Evolutionary conservation across 139 green algal species (phyloP), one percentile per base, ranked within the genome.

Genomic region (Micromonas pusilla): DNA sequence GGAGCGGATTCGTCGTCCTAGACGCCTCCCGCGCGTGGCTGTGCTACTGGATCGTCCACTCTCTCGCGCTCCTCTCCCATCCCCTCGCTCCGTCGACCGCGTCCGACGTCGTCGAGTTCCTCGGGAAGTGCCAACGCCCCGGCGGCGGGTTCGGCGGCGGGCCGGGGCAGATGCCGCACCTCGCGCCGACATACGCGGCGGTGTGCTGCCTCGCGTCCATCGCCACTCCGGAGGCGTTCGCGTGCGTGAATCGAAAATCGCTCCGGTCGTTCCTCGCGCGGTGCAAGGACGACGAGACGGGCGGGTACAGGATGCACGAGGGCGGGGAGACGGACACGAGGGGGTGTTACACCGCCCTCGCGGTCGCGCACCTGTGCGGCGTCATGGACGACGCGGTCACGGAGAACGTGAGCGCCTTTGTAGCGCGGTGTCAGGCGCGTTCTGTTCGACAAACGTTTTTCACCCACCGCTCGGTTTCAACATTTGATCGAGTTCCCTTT

Each of bases 151-250:
- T 93, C 79, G 92, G 91, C 0, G 94, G 94, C 31, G 90, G 93
- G 0, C 93, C 92, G 2, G 79, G 85, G 67, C 95, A 98, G 86
- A 82, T 97, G 32, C 66, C 95, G 0, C 95, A 99, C 85, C 78
- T 98, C 70, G 95, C 95, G 1, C 88, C 95, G 25, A 96, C 92
- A 0, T 99, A 99, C 77, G 93, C 93, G 54, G 91, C 93, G 2
- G 89, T 97, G 0, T 82, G 84, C 4, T 85, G 91, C 1, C 82
- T 96, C 37, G 81, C 97, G 9, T 96, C 90, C 0, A 73, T 98
- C 1, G 95, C 93, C 1, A 86, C 83, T 0, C 68, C 81, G 3
- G 81, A 86, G 0, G 93, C 92, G 3, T 85, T 94, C 4, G 54
- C 32, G 3, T 76, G 73, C 21, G 73, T 97, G 0, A 75, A 82